Conservation (phyloP, 2,329 filamentous ascomycete species). For the Colletotrichum sojae region DNA sequence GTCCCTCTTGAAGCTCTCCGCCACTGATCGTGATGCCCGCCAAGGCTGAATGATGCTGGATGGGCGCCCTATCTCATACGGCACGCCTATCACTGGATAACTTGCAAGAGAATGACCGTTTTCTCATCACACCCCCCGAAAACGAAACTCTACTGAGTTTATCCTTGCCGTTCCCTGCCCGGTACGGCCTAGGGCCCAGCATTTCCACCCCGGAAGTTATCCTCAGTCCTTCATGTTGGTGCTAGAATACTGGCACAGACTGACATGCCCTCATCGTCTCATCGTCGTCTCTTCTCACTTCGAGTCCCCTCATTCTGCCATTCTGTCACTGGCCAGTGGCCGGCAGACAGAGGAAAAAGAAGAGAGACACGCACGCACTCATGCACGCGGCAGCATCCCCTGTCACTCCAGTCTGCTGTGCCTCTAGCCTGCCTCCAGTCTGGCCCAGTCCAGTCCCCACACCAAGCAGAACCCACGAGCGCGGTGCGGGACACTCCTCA, state of each 20-base stretch:
- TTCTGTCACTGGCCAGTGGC: constrained; percentile 1
- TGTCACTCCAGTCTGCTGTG: neutral
- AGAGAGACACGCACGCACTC: constrained; percentile 20
- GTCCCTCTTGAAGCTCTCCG: neutral
- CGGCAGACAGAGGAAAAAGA: no score
- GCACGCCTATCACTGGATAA: neutral
- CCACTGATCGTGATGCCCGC: constrained; percentile 17
- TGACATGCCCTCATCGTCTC: constrained; percentile 10
- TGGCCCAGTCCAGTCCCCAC: constrained; percentile 15
- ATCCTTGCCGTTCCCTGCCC: constrained; percentile 8
- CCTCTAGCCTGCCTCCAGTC: constrained; percentile 6
- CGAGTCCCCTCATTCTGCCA: constrained; percentile 3
- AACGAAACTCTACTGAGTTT: constrained; percentile 3
- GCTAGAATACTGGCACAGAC: neutral
- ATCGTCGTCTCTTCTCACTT: neutral
- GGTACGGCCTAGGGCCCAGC: no score
- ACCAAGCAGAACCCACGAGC: constrained; percentile 9
- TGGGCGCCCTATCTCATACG: constrained; percentile 21
- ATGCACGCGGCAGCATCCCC: neutral
- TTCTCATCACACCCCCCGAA: neutral
- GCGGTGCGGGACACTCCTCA: constrained; percentile 19
- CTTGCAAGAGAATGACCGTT: neutral
- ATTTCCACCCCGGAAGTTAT: no score
- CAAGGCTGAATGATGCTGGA: constrained; percentile 35
- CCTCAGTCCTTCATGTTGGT: no score